A percentile compares a stretch with the other conserved stretches of the same genome.
Conservation (phyloP, 306 rosid genomes). For the Quercus berberidifolia region DNA sequence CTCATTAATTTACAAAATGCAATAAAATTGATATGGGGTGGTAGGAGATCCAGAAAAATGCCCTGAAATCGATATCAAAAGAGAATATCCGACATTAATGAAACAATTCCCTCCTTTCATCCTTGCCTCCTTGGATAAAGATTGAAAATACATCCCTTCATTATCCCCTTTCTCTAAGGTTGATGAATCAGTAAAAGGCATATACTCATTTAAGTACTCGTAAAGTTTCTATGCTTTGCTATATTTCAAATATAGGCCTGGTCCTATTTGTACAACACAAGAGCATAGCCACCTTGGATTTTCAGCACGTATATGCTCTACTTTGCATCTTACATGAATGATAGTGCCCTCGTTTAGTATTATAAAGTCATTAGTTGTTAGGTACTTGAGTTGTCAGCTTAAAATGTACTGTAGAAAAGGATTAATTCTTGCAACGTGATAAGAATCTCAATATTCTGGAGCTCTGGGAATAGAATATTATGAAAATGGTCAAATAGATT, state of each 20-base stretch:
- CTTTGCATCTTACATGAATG: conserved; percentile 21
- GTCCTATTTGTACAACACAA: not conserved
- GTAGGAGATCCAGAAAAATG: not conserved
- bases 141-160: conserved; percentile 23
- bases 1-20: conserved; percentile 5
- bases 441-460: conserved; percentile 35
- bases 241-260: not conserved
- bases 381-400: not conserved
- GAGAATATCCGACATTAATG: conserved; percentile 29
- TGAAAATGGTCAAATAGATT: conserved; percentile 14
- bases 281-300: not conserved
- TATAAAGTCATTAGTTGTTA: not conserved
- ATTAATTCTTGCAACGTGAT: not conserved
- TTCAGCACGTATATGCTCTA: conserved; percentile 14
- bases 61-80: not conserved
- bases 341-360: not conserved
- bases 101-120: conserved; percentile 7
- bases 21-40: not conserved
- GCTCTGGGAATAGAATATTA: conserved; percentile 12
- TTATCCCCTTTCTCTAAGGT: conserved; percentile 26
- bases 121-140: conserved; percentile 21
- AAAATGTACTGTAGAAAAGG: not conserved
- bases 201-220: conserved; percentile 26
- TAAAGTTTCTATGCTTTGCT: not conserved
- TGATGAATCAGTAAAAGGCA: conserved; percentile 41